Percentiles rank a stretch among this genome's conserved stretches.
phyloP scores from a whole-genome alignment of 2,329 filamentous ascomycete genomes.

The Neoscytalidium dimidiatum region DNA sequence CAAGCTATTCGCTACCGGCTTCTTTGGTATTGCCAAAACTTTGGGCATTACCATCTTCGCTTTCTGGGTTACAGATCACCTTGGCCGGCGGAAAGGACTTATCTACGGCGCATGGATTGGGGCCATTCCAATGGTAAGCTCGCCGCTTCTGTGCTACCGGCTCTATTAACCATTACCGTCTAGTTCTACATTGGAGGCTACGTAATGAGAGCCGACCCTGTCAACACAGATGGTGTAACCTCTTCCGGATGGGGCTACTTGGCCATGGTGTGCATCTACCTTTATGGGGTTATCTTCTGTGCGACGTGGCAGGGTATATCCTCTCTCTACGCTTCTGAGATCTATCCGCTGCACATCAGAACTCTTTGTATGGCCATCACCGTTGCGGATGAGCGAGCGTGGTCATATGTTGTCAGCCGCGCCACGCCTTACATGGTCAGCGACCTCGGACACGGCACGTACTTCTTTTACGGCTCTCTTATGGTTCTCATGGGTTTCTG shows the following conservation, averaged over 20 bases:
- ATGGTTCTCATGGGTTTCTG: conserved; percentile 33
- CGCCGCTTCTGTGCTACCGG: not conserved
- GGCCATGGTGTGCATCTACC: conserved; percentile 57
- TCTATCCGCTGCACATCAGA: conserved; percentile 47
- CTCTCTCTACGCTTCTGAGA: conserved; percentile 52
- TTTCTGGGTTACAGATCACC: conserved; percentile 41
- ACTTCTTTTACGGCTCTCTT: conserved; percentile 41
- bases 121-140: conserved; percentile 44
- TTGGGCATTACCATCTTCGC: not conserved
- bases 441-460: conserved; percentile 39
- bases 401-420: conserved; percentile 42
- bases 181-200: conserved; percentile 55
- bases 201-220: conserved; percentile 55
- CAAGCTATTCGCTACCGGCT: conserved; percentile 51
- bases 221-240: conserved; percentile 45
- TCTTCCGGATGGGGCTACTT: conserved; percentile 53
- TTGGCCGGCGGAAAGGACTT: conserved; percentile 44
- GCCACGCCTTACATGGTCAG: conserved; percentile 42
- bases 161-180: not conserved
- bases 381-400: conserved; percentile 27
- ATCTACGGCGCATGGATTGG: conserved; percentile 53
- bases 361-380: conserved; percentile 43
- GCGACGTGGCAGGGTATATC: conserved; percentile 46
- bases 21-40: conserved; percentile 45
- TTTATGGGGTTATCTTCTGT: conserved; percentile 57